Percentiles rank a stretch among this genome's conserved stretches.
Evolutionary conservation across 257 asterid genomes (phyloP).

Genomic region (Forsythia viridissima): DNA sequence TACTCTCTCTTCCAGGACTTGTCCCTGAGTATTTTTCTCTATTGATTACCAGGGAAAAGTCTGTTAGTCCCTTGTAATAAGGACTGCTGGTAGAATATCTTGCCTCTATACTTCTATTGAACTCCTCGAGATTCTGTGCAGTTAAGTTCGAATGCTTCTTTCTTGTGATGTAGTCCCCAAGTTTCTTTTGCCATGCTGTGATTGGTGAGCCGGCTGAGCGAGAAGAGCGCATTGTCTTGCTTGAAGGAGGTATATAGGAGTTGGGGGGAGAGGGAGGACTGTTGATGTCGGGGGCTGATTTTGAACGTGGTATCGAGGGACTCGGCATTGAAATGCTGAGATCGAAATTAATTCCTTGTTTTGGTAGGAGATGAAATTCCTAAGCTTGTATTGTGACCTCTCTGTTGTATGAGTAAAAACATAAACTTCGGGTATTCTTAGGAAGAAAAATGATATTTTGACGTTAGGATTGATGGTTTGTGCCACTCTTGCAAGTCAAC

Average conservation of each 20-base stretch:
- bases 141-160: slow-evolving; percentile 41
- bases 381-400: background rate
- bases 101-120: slow-evolving; percentile 44
- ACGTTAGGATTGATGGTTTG: background rate
- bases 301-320: slow-evolving; percentile 54
- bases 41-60: slow-evolving; percentile 47
- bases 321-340: slow-evolving; percentile 48
- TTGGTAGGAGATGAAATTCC: background rate
- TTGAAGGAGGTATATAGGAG: slow-evolving; percentile 18
- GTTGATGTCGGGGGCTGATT: slow-evolving; percentile 52
- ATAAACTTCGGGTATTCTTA: background rate
- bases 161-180: slow-evolving; percentile 26
- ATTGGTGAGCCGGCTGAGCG: slow-evolving; percentile 47
- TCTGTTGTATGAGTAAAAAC: background rate
- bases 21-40: slow-evolving; percentile 44
- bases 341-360: background rate
- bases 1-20: slow-evolving; percentile 51
- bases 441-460: slow-evolving; percentile 1
- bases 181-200: slow-evolving; percentile 43
- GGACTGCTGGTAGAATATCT: slow-evolving; percentile 51
- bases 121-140: slow-evolving; percentile 44
- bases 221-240: slow-evolving; percentile 23
- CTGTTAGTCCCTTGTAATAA: slow-evolving; percentile 69
- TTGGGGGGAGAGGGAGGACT: slow-evolving; percentile 40
- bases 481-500: background rate